phyloP scores from a whole-genome alignment of 225 moss, liverwort and hornwort genomes.

The Bryum argenteum region DNA sequence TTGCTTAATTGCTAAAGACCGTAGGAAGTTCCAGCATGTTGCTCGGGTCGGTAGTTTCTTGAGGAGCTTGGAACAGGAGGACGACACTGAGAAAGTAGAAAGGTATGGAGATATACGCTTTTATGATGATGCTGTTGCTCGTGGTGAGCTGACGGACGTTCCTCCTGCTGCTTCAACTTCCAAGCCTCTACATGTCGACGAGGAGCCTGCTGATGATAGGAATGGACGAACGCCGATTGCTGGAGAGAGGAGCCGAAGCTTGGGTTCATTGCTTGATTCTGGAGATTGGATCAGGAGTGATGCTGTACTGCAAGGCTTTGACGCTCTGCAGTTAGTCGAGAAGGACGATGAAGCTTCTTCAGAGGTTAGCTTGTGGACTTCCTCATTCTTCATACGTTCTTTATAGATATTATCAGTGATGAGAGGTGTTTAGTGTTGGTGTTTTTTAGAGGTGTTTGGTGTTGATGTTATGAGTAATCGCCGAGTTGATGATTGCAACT shows the following conservation, averaged over 20 bases:
- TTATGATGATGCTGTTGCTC: slow-evolving; percentile 11
- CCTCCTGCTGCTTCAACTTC: slow-evolving; percentile 15
- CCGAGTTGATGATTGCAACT: slow-evolving; percentile 13
- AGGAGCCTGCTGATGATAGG: slow-evolving; percentile 19
- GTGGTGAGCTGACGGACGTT: slow-evolving; percentile 2
- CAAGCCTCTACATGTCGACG: slow-evolving; percentile 12
- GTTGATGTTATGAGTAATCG: background rate
- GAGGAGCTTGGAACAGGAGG: slow-evolving; percentile 51
- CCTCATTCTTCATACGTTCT: background rate
- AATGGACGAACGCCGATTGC: slow-evolving; percentile 4
- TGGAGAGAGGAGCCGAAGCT: slow-evolving; percentile 13
- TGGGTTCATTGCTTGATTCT: slow-evolving; percentile 31
- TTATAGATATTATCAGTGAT: background rate
- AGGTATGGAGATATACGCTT: slow-evolving; percentile 12
- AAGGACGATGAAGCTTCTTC: slow-evolving; percentile 32
- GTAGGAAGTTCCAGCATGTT: slow-evolving; percentile 32
- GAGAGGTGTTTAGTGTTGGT: background rate
- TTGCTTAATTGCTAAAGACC: slow-evolving; percentile 9
- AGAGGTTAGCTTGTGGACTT: slow-evolving; percentile 33
- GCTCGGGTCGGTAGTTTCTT: slow-evolving; percentile 46
- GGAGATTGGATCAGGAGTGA: slow-evolving; percentile 43
- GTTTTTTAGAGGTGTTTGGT: background rate
- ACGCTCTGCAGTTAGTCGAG: slow-evolving; percentile 31
- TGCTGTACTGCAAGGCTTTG: slow-evolving; percentile 40
- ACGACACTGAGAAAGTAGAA: slow-evolving; percentile 34